Evolutionary conservation across 2,329 filamentous ascomycete species (phyloP).

Genomic region (Alternaria sp.): DNA sequence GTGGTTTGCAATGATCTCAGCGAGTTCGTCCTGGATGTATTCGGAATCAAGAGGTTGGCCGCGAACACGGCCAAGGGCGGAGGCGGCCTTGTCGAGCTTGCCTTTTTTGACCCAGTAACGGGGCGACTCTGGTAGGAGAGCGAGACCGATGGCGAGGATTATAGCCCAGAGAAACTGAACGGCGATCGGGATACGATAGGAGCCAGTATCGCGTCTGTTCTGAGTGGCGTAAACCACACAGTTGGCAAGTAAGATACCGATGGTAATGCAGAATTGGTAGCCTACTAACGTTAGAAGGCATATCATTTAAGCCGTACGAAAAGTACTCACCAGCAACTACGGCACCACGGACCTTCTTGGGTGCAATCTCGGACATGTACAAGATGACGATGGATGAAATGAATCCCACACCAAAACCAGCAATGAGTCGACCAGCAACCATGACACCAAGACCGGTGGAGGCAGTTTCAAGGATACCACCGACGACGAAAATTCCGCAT

Average conservation of each 20-base stretch:
- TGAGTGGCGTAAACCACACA: conserved; percentile 79
- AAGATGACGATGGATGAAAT: conserved; percentile 70
- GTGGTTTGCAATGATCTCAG: conserved; percentile 91
- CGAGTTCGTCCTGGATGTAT: conserved; percentile 81
- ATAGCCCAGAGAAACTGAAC: conserved; percentile 85
- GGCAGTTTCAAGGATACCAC: conserved; percentile 67
- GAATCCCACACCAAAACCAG: conserved; percentile 76
- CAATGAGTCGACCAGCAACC: conserved; percentile 76
- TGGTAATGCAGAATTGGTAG: conserved; percentile 85
- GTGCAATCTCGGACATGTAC: conserved; percentile 86
- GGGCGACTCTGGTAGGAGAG: conserved; percentile 84
- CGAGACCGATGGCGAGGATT: conserved; percentile 75
- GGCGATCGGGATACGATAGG: conserved; percentile 80
- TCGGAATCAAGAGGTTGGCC: conserved; percentile 78
- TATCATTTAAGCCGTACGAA: not conserved
- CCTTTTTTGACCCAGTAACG: conserved; percentile 86
- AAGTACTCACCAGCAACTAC: conserved; percentile 65
- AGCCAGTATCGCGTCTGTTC: conserved; percentile 68
- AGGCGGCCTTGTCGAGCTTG: conserved; percentile 71
- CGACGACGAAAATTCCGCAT: conserved; percentile 67
- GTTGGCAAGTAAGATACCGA: conserved; percentile 79
- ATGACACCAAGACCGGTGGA: conserved; percentile 70
- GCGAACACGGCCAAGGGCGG: conserved; percentile 74
- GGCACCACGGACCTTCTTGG: conserved; percentile 76
- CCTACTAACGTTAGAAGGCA: conserved; percentile 2